These are phyloP conservation scores for Trypanosoma vivax DNA, from an alignment of 208 protist species.

Conservation along the genomic window DNA sequence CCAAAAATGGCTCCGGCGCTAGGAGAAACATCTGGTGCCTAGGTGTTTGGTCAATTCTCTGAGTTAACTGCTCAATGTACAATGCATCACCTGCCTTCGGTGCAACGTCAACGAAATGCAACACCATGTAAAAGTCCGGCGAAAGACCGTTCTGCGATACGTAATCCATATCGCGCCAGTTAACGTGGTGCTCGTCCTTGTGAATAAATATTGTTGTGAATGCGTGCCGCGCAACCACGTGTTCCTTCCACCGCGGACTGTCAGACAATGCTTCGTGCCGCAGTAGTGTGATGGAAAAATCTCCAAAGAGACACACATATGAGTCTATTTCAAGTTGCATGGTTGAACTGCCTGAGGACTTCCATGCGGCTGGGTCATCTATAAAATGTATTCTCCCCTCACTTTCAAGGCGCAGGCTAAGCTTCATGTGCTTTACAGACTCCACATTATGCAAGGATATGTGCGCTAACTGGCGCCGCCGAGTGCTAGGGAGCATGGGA, in stretches of 20 bases:
- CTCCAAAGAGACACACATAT: conserved; percentile 55
- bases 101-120: conserved; percentile 48
- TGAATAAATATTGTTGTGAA: conserved; percentile 79
- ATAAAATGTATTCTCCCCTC: conserved; percentile 34
- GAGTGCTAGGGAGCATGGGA: conserved; percentile 54
- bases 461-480: conserved; percentile 33
- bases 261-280: conserved; percentile 25
- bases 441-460: conserved; percentile 65
- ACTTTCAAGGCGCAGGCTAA: conserved; percentile 50
- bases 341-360: conserved; percentile 20
- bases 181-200: conserved; percentile 47
- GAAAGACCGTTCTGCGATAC: conserved; percentile 29
- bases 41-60: conserved; percentile 62
- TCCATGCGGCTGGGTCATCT: conserved; percentile 53
- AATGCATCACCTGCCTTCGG: conserved; percentile 23
- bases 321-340: conserved; percentile 43
- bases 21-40: conserved; percentile 40
- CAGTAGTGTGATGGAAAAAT: conserved; percentile 58
- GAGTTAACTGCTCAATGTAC: conserved; percentile 46
- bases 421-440: conserved; percentile 23
- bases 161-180: conserved; percentile 71
- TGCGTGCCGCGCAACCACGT: conserved; percentile 50
- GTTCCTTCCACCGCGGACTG: conserved; percentile 16
- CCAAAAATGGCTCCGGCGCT: conserved; percentile 23
- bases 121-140: conserved; percentile 59